These are phyloP conservation scores for Panicum miliaceum DNA, from an alignment of 176 grass and related monocot genomes.

Conservation along the genomic window DNA sequence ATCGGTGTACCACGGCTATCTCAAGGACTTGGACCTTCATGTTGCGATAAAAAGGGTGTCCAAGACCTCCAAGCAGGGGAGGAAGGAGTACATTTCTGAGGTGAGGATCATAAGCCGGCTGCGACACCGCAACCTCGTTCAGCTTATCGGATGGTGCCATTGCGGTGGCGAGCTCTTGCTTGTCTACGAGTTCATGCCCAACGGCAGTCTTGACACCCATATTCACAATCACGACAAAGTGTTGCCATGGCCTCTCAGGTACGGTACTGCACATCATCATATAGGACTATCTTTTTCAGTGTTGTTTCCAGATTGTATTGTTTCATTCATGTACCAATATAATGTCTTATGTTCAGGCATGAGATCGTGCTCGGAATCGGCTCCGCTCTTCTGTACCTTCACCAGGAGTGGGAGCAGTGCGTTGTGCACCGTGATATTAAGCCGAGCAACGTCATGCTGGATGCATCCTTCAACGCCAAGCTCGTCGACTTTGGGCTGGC, in stretches of 20 bases:
- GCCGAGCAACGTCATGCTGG: neutral
- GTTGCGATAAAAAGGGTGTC: too few species aligned
- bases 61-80: too few species aligned
- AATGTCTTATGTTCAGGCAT: neutral
- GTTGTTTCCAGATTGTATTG: too few species aligned
- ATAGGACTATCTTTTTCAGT: too few species aligned
- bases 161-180: slow-evolving; percentile 25
- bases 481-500: neutral
- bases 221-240: slow-evolving; percentile 9
- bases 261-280: too few species aligned
- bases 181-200: slow-evolving; percentile 49
- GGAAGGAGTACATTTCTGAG: too few species aligned
- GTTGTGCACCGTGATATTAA: neutral
- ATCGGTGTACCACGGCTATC: too few species aligned
- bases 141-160: slow-evolving; percentile 56
- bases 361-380: neutral
- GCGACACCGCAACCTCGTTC: slow-evolving; percentile 56
- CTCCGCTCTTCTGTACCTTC: neutral
- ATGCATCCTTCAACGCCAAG: neutral
- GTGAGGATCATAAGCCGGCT: too few species aligned
- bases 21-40: too few species aligned
- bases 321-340: too few species aligned
- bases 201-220: slow-evolving; percentile 53
- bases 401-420: neutral
- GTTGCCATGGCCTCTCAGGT: neutral